These are phyloP conservation scores for Rugonectria rugulosa DNA, from an alignment of 2,329 filamentous ascomycete genomes.

Conservation along the genomic window DNA sequence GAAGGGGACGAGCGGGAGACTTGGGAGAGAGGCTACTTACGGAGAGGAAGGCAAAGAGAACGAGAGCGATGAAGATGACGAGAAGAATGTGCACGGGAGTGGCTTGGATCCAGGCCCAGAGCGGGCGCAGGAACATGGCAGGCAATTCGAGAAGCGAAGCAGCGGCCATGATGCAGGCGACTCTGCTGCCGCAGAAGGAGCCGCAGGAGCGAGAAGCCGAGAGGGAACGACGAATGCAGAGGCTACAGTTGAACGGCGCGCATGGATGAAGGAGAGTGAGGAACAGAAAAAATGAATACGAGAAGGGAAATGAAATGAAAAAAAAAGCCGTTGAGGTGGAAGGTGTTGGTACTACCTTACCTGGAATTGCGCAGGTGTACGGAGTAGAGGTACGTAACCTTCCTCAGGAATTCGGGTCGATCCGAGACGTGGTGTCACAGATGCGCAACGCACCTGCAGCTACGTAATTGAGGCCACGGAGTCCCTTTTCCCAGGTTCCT, in stretches of 20 bases:
- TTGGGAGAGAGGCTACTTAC: slow-evolving; percentile 42
- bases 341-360: no score
- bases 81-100: slow-evolving; percentile 51
- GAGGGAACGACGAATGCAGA: background rate
- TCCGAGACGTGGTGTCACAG: slow-evolving; percentile 1
- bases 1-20: background rate
- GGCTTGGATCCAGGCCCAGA: slow-evolving; percentile 47
- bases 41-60: slow-evolving; percentile 45
- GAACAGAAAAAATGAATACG: background rate
- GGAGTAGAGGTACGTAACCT: slow-evolving; percentile 4
- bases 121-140: slow-evolving; percentile 43
- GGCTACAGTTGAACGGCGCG: background rate
- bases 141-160: slow-evolving; percentile 42
- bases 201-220: slow-evolving; percentile 19
- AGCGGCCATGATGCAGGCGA: slow-evolving; percentile 23
- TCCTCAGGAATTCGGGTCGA: background rate
- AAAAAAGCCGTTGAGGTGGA: background rate
- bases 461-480: slow-evolving; percentile 20
- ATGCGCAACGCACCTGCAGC: background rate
- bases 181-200: slow-evolving; percentile 19
- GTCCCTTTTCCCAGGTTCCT: no score
- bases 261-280: slow-evolving; percentile 1
- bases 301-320: background rate
- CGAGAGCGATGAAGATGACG: slow-evolving; percentile 44
- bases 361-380: no score